Evolutionary conservation across 2,329 filamentous ascomycete species (phyloP), one percentile per base, ranked within the genome.

Genomic region (Ambrosiella xylebori): DNA sequence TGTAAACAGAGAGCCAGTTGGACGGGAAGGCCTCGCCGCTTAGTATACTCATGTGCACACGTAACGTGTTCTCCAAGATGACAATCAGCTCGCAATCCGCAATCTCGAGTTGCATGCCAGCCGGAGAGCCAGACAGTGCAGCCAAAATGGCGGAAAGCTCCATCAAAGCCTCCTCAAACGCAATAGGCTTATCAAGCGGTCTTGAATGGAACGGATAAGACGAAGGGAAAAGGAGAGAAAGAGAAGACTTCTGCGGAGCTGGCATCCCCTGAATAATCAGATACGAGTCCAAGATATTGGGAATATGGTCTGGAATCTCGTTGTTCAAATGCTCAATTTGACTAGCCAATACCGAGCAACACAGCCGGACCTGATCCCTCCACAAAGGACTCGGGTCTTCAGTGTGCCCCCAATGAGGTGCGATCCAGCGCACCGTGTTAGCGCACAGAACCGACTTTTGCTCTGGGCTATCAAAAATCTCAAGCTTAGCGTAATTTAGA

Each of bases 211-310:
- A 97, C 0, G 93, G 93, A 67, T 95, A 97, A 0, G 85, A 77
- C 13, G 84, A 85, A 5, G 93, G 91, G 66, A 98, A 98, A 0
- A 97, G 77, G 15, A 97, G 77, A 2, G 90, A 96, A 49, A 97
- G 79, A 2, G 82, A 78, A 13, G 79, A 79, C 57, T 83, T 84
- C 3, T 75, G 69, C 56, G 73, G 72, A 51, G 72, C 69, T 2
- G 76, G 73, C 2, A 71, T 69, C 1, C 79, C 73, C 63, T 86
- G 80, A 59, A 97, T 83, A 8, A 82, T 80, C 56, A 87, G 76
- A 68, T 95, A 97, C 0, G 91, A 96, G 63, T 93, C 85, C 58
- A 96, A 82, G 52, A 96, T 84, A 68, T 91, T 94, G 0, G 88
- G 87, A 63, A 96, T 84, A 67, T 95, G 94, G 61, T 90, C 86